A percentile compares a stretch with the other conserved stretches of the same genome.
Evolutionary conservation across 2,329 filamentous ascomycete species (phyloP).

Genomic region (Moelleriella libera): DNA sequence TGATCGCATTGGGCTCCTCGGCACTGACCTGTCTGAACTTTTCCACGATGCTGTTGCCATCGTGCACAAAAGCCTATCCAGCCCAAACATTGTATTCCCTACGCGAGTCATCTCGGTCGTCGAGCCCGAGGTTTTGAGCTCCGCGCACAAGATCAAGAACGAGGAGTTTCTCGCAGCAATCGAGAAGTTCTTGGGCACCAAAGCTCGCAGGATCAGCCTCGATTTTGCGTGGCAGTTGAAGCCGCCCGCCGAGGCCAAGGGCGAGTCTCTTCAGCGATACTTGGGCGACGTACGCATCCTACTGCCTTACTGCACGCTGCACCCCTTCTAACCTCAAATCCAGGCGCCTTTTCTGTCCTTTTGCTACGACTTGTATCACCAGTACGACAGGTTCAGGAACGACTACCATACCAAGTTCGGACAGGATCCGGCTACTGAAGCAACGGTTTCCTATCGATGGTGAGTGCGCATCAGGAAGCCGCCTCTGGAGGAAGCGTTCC

Average conservation of each 20-base stretch:
- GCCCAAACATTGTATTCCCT: not conserved
- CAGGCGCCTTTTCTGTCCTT: slow-evolving; percentile 16
- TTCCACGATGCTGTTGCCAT: slow-evolving; percentile 7
- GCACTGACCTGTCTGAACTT: slow-evolving; percentile 12
- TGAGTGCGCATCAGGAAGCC: slow-evolving; percentile 5
- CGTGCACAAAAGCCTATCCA: slow-evolving; percentile 3
- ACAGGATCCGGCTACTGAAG: slow-evolving; percentile 13
- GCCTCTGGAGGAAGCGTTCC: not conserved
- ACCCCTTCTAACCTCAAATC: not conserved
- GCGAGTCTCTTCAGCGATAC: slow-evolving; percentile 11
- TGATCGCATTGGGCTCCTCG: slow-evolving; percentile 10
- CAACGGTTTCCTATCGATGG: slow-evolving; percentile 15
- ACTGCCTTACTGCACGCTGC: not conserved
- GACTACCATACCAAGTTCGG: slow-evolving; percentile 11
- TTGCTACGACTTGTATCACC: slow-evolving; percentile 18
- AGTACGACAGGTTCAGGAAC: slow-evolving; percentile 13
- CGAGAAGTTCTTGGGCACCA: slow-evolving; percentile 9
- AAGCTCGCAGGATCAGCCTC: slow-evolving; percentile 8
- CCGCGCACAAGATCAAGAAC: slow-evolving; percentile 5
- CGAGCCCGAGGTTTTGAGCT: slow-evolving; percentile 8
- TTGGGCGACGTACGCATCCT: slow-evolving; percentile 13
- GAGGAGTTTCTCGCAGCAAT: slow-evolving; percentile 11
- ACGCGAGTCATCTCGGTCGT: slow-evolving; percentile 12
- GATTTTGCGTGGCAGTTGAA: slow-evolving; percentile 8
- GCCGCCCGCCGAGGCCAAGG: slow-evolving; percentile 9